Evolutionary conservation across 129 eudicot genomes (phyloP), one percentile per base, ranked within the genome.

Genomic region (Flaveria ramosissima): DNA sequence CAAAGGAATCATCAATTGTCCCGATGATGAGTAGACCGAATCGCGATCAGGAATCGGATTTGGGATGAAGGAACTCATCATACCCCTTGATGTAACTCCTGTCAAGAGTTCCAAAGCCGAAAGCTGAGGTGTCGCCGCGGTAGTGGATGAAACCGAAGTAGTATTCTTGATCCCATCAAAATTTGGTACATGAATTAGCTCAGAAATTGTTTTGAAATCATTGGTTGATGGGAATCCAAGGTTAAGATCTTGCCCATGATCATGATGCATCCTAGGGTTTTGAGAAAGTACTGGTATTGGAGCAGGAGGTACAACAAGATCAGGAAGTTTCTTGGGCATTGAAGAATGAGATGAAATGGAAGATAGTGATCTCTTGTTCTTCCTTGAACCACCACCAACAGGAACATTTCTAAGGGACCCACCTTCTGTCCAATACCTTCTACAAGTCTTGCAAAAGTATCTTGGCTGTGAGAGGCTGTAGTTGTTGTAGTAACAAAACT

Each of bases 381-480:
- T 92, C 46, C 97, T 86, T 26, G 97, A 92, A 59, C 96, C 91
- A 70, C 97, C 97, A 42, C 97, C 97, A 76, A 89, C 97, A 12
- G 97, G 97, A 23, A 89, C 92, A 83, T 88, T 92, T 77, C 97
- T 78, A 19, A 92, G 84, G 68, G 96, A 82, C 55, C 97, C 97
- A 71, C 97, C 97, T 79, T 89, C 96, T 43, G 97, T 92, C 97
- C 97, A 89, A 50, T 92, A 92, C 83, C 97, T 89, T 81, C 92
- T 78, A 81, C 97, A 92, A 69, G 96, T 84, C 77, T 92, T 92
- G 85, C 97, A 92, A 65, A 92, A 92, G 82, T 92, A 92, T 77
- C 97, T 86, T 15, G 97, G 97, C 21, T 92, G 97, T 5, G 97
- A 82, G 41, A 92, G 90, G 62, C 93, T 89, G 89, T 92, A 92